phyloP scores from a whole-genome alignment of 805 yeast species.

The Yamadazyma takamatsuzukensis region DNA sequence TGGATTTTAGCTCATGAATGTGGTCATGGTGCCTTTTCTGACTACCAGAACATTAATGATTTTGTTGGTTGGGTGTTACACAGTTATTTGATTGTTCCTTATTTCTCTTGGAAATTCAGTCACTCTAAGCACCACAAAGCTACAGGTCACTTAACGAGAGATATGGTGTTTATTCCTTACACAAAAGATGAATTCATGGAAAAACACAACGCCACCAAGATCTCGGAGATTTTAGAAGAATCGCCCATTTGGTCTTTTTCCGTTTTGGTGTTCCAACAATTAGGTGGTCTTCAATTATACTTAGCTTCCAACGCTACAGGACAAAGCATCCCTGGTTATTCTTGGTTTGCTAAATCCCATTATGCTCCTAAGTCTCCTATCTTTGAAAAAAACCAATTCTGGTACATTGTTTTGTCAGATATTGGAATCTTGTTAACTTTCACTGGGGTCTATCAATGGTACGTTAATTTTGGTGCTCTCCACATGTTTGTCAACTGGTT shows the following conservation, averaged over 20 bases:
- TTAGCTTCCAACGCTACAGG: constrained; percentile 65
- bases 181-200: constrained; percentile 55
- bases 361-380: constrained; percentile 71
- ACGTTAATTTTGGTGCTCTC: constrained; percentile 58
- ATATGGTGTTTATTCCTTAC: constrained; percentile 81
- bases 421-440: constrained; percentile 60
- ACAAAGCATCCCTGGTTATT: constrained; percentile 49
- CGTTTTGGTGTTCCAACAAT: constrained; percentile 61
- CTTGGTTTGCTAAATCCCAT: constrained; percentile 55
- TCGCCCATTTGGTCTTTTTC: constrained; percentile 65
- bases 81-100: constrained; percentile 76
- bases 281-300: constrained; percentile 73
- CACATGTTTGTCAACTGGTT: constrained; percentile 66
- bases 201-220: constrained; percentile 27
- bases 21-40: constrained; percentile 84
- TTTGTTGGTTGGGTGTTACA: constrained; percentile 81
- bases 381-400: constrained; percentile 68
- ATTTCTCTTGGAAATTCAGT: constrained; percentile 80
- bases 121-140: constrained; percentile 91
- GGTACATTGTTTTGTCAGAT: constrained; percentile 70
- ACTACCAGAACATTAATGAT: constrained; percentile 70
- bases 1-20: constrained; percentile 92
- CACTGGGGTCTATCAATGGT: constrained; percentile 56
- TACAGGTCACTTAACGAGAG: constrained; percentile 77
- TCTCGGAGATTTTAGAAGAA: constrained; percentile 65